Base-by-base conservation (phyloP, 164 flowering plant species). In the Sextonia rubra region DNA sequence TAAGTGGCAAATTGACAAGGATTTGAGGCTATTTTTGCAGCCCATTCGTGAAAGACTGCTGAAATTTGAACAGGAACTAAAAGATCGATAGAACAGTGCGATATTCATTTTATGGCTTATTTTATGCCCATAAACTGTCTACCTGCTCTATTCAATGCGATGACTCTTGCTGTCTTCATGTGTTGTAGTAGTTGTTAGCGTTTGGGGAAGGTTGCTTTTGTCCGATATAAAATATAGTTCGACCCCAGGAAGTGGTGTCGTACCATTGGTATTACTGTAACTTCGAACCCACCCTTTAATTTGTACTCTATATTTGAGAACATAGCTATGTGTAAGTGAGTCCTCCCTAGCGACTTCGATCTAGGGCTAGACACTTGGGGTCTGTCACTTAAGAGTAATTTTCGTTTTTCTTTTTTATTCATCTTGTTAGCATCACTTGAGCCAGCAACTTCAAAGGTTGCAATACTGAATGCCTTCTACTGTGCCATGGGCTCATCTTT, bases 11-110 rank as follows among this genome's bases (percentile, higher is more conserved):
- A 83, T 92, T 27, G 37, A 15, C 44, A 74, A 89, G 75, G 97
- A 95, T 75, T 12, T 95, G 81, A 87, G 83, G 77, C 76, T 30
- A 30, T 92, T 95, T 79, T 66, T 91, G 86, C 75, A 81, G 79
- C 98, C 97, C 29, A 76, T 92, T n/a, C 91, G 89, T 15, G 90
- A 88, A 72, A 91, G 86, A 61, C 71, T 95, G 75, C 80, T 74
- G 37, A 86, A 87, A 72, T 92, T 92, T 76, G 99, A 95, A 75
- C 79, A 85, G 77, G 97, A 95, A 80, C 89, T 94, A 20, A 92
- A 87, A 81, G 91, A 85, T 15, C 82, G 91, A 79, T 91, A 90
- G 89, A 29, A 20, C 63, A 18, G 15, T 24, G 8, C 22, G 61
- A n/a, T 18, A 58, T 20, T 5, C 4, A 12, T 24, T 4, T 61